These are phyloP conservation scores for Aspergillus udagawae DNA, from an alignment of 2,329 filamentous ascomycete species.

Conservation along the genomic window DNA sequence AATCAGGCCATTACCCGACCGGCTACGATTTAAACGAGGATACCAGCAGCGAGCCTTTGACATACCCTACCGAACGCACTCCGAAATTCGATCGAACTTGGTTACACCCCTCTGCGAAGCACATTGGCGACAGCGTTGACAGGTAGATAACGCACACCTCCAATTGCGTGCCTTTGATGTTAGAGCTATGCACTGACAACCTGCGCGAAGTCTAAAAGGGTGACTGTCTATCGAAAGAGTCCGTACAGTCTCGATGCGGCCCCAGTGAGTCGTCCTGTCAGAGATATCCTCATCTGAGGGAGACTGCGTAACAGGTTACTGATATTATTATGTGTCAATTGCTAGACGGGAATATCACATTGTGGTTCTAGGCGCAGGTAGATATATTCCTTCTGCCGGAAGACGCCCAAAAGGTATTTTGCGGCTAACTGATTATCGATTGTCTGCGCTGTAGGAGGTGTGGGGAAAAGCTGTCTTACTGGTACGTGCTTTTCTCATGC, in stretches of 20 bases:
- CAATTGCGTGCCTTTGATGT: neutral
- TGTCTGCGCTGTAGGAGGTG: slow-evolving; percentile 60
- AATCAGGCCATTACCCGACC: slow-evolving; percentile 2
- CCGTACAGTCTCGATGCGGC: slow-evolving; percentile 28
- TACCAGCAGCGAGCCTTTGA: neutral
- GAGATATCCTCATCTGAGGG: neutral
- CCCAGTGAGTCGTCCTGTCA: slow-evolving; percentile 28
- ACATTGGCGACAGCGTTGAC: neutral
- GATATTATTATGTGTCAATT: slow-evolving; percentile 11
- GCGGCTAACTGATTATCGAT: slow-evolving; percentile 15
- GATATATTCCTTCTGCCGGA: slow-evolving; percentile 13
- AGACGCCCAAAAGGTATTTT: neutral
- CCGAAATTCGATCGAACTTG: neutral
- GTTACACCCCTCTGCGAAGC: neutral
- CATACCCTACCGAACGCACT: neutral
- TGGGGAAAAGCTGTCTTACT: slow-evolving; percentile 89
- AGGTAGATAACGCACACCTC: neutral
- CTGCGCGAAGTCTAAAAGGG: neutral
- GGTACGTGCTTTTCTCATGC: slow-evolving; percentile 51
- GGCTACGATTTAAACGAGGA: neutral
- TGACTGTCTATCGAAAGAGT: neutral
- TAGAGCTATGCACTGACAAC: neutral
- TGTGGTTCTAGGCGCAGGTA: slow-evolving; percentile 76
- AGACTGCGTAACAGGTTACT: slow-evolving; percentile 7
- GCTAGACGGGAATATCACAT: slow-evolving; percentile 73